These are phyloP conservation scores for Quercus parvula DNA, from an alignment of 306 rosid genomes.

Conservation along the genomic window DNA sequence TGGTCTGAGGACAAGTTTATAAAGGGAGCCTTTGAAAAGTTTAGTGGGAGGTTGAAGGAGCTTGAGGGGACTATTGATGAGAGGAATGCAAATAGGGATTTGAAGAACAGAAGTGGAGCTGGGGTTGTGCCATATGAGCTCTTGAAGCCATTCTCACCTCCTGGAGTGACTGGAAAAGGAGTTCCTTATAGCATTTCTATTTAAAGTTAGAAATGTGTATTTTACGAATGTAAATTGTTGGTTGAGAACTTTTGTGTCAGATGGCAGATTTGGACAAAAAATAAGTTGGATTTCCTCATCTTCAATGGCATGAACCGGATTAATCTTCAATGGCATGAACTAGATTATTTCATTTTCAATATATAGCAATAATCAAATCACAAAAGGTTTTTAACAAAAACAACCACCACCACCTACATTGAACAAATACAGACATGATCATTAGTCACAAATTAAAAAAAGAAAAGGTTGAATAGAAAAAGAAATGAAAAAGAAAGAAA, in stretches of 20 bases:
- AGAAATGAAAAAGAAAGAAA: too few species aligned
- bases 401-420: too few species aligned
- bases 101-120: constrained; percentile 42
- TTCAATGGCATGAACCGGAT: too few species aligned
- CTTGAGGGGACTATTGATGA: constrained; percentile 34
- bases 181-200: constrained; percentile 89
- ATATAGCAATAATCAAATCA: too few species aligned
- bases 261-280: background rate
- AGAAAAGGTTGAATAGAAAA: too few species aligned
- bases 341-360: too few species aligned
- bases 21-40: constrained; percentile 33
- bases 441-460: too few species aligned
- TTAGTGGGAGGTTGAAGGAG: constrained; percentile 33
- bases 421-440: too few species aligned
- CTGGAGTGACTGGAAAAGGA: constrained; percentile 67
- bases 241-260: background rate
- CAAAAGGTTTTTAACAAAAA: too few species aligned
- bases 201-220: constrained; percentile 11
- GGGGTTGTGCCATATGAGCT: constrained; percentile 46
- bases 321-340: too few species aligned
- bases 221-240: background rate
- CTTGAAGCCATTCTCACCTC: constrained; percentile 61
- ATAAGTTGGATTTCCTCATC: background rate
- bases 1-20: constrained; percentile 43
- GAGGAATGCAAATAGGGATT: constrained; percentile 17